Evolutionary conservation across 2,329 filamentous ascomycete species (phyloP).

Genomic region (Pleoardoris graminearum): DNA sequence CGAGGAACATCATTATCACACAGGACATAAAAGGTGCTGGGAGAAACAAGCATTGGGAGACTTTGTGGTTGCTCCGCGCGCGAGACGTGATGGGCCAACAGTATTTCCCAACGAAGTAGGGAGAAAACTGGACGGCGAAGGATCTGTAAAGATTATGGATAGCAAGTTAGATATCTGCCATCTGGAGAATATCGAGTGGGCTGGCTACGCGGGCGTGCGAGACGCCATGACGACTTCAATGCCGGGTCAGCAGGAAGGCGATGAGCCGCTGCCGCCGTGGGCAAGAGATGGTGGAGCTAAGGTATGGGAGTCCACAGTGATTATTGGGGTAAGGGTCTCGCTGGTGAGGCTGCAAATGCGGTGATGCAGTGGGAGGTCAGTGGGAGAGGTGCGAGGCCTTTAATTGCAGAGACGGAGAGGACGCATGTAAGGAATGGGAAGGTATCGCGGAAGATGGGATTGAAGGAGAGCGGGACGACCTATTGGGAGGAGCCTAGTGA

Average conservation of each 20-base stretch:
- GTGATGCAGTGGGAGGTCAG: constrained; percentile 21
- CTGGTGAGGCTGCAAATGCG: constrained; percentile 20
- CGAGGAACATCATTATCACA: constrained; percentile 12
- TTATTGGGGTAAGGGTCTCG: constrained; percentile 22
- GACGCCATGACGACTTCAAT: constrained; percentile 22
- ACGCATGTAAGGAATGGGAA: constrained; percentile 25
- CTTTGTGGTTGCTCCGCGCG: constrained; percentile 18
- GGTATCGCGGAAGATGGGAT: constrained; percentile 33
- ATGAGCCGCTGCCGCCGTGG: constrained; percentile 19
- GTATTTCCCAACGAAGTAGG: not conserved
- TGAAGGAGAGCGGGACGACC: constrained; percentile 14
- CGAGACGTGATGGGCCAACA: not conserved
- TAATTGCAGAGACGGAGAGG: constrained; percentile 30
- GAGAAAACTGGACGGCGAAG: not conserved
- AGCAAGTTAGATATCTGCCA: too few species aligned
- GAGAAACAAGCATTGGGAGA: constrained; percentile 16
- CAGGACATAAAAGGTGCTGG: constrained; percentile 21
- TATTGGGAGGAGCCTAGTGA: constrained; percentile 25
- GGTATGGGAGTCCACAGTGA: constrained; percentile 18
- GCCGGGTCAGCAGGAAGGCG: constrained; percentile 6
- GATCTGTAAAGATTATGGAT: not conserved
- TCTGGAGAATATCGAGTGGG: too few species aligned
- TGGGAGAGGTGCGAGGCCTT: constrained; percentile 15
- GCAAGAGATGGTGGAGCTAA: constrained; percentile 23
- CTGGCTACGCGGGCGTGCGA: constrained; percentile 12